Base-by-base conservation (phyloP, 2,329 filamentous ascomycete genomes). In the Lasiodiplodia theobromae region DNA sequence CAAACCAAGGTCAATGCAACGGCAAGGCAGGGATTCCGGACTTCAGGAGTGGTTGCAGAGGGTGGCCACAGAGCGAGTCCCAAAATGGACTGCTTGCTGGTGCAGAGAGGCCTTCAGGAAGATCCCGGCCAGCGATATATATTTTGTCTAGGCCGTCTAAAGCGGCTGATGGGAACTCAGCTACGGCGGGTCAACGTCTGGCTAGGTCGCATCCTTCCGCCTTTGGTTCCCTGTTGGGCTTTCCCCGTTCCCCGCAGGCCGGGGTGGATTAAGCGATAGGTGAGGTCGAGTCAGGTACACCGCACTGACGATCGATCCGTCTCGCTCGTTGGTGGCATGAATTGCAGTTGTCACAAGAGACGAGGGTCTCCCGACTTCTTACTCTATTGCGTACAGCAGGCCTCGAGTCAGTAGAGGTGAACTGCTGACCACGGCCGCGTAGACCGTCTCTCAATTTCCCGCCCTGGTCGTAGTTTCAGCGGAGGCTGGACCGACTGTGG, bases 201-300 rank as follows among this genome's bases (percentile, higher is more conserved):
- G 58, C 23, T 10, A 40, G 21, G 18, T 51, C 58, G 58, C 58
- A 51, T 63, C 44, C 58, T 63, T 44, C 58, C 40, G 31, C 28
- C 60, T 21, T 38, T 38, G 44, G 47, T 52, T 64, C 60, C 47
- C 10, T 18, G 47, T 52, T 34, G 47, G 58, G 8, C 40, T 31
- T 49, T 62, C 18, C 58, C 40, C 58, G 58, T 64, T 52, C 60
- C 60, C 60, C 60, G 47, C 58, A 63, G 58, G 21, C 25, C 58
- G 12, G 23, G 57, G 2, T n/a, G 23, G 40, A 28, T 18, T 62
- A 62, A 62, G 57, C 57, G 38, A 62, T 16, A 18, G 21, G 44
- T 6, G 25, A 6, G 44, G 49, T 51, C 25, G 58, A 51, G 25
- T 63, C 60, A 64, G 60, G 60, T 21, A 64, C 60, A 37, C 47